Evolutionary conservation across 139 green algal genomes (phyloP), one percentile per base, ranked within the genome.

Genomic region (Auxenochlorella pyrenoidosa): DNA sequence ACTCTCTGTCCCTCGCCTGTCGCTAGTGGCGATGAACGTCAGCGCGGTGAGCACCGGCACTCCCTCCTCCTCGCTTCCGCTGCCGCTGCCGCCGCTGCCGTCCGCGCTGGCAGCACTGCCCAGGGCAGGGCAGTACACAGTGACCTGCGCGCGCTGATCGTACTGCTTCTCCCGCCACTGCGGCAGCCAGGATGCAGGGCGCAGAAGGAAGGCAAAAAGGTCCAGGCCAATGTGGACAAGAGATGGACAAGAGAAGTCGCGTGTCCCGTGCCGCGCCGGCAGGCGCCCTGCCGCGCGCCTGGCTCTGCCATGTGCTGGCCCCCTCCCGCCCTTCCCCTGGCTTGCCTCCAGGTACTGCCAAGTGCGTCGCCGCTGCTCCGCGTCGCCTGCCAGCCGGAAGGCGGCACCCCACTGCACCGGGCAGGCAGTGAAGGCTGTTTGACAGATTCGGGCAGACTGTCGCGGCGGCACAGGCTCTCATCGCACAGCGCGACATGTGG

Each of bases 81-180:
- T 47, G 19, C 22, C 36, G 66, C 66, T 73, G 66, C 32, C 5
- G 66, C 16, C 3, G 8, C 28, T 34, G 54, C 54, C 54, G 22
- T 63, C 54, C 16, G 3, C 0, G 75, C 41, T 36, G 40, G 1
- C 26, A 26, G 3, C 68, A 32, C 59, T 88, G 79, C 34, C 70
- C 38, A 44, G 70, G 34, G 54, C 54, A 24, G 70, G 70, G 75
- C 43, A 41, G 80, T 47, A 60, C 51, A 85, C 80, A 16, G 44
- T 38, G 60, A 85, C 80, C 40, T 76, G 13, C 15, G 40, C 63
- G 2, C 94, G 89, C 12, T 91, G 60, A 66, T 98, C 95, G 85
- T 98, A 98, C 91, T 98, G 92, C 90, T 98, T 98, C 72, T 98
- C 95, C 66, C 95, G 84, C 89, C 92, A 94, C 75, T 81, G 43